Evolutionary conservation across 345 rosid species (phyloP).

Genomic region (Brassica juncea): DNA sequence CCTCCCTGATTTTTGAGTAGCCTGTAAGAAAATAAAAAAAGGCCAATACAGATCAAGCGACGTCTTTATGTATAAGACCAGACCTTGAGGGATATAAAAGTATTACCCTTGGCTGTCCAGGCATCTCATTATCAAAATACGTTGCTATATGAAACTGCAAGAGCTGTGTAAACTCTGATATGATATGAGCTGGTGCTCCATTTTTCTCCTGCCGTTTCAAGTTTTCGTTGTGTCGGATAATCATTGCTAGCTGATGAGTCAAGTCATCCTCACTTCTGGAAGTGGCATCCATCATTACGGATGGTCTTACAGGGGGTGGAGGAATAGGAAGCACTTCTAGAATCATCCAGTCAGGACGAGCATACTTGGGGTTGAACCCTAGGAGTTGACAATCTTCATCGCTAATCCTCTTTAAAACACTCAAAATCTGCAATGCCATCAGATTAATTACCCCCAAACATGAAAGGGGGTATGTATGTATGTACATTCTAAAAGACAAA

Average conservation of each 20-base stretch:
- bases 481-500: constrained; percentile 28
- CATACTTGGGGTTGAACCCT: constrained; percentile 93
- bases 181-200: constrained; percentile 96
- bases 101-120: constrained; percentile 96
- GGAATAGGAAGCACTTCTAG: constrained; percentile 96
- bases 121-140: constrained; percentile 94
- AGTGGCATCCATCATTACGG: constrained; percentile 96
- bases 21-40: constrained; percentile 49
- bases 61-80: background rate
- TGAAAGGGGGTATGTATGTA: background rate
- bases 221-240: constrained; percentile 89
- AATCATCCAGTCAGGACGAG: constrained; percentile 99
- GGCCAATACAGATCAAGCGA: constrained; percentile 18
- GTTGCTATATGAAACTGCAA: constrained; percentile 96
- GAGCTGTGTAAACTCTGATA: constrained; percentile 92
- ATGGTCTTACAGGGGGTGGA: constrained; percentile 99
- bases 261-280: constrained; percentile 97
- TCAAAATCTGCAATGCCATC: constrained; percentile 60
- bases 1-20: constrained; percentile 97
- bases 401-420: constrained; percentile 92
- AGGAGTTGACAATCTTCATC: constrained; percentile 85
- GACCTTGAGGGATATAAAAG: constrained; percentile 24
- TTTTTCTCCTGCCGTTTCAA: constrained; percentile 87
- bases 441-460: constrained; percentile 19
- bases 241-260: constrained; percentile 93